phyloP scores from a whole-genome alignment of 805 yeast species.

The Starmerella cellae region DNA sequence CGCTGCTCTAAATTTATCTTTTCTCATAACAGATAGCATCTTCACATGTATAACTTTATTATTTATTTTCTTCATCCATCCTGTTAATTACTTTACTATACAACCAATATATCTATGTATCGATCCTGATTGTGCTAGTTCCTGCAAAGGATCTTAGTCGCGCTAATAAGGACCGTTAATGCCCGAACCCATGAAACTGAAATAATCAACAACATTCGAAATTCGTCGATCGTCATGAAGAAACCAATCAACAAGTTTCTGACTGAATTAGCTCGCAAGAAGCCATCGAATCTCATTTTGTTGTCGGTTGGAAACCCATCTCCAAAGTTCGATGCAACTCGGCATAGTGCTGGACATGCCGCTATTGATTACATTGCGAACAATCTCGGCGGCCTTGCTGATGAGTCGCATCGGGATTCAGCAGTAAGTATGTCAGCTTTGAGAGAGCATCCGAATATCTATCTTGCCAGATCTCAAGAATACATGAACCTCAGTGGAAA shows the following conservation, averaged over 20 bases:
- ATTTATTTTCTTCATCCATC: no score
- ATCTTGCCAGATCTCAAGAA: constrained; percentile 40
- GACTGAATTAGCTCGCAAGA: constrained; percentile 8
- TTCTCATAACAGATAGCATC: no score
- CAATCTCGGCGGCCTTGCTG: constrained; percentile 11
- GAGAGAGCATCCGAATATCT: constrained; percentile 20
- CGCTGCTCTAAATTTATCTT: no score
- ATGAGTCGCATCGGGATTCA: constrained; percentile 1
- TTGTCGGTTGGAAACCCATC: constrained; percentile 69
- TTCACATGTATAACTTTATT: no score
- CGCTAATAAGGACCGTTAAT: no score
- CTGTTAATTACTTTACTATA: neutral
- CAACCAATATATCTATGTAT: neutral
- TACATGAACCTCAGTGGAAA: constrained; percentile 63
- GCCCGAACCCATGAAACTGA: neutral
- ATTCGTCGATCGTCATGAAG: neutral
- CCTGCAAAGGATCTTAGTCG: no score
- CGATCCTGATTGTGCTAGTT: neutral
- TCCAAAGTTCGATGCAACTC: constrained; percentile 41
- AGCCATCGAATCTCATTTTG: constrained; percentile 12
- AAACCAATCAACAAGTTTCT: constrained; percentile 20
- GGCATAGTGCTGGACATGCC: constrained; percentile 70
- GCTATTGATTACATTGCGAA: constrained; percentile 29
- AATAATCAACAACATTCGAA: neutral
- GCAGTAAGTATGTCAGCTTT: constrained; percentile 9